Evolutionary conservation across 2,329 filamentous ascomycete genomes (phyloP).

Genomic region (Colletotrichum liriopes): DNA sequence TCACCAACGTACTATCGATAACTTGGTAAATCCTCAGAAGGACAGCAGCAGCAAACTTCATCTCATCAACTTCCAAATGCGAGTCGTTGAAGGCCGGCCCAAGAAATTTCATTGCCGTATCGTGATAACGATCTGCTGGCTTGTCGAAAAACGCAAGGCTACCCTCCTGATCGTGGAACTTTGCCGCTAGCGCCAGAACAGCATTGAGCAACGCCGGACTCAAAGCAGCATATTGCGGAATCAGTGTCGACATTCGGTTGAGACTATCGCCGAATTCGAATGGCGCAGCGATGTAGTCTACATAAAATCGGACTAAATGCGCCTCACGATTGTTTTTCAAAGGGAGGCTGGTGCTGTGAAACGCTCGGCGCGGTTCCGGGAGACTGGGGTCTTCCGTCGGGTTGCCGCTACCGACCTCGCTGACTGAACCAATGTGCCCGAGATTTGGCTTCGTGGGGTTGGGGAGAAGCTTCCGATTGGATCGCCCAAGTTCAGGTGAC

Average conservation of each 20-base stretch:
- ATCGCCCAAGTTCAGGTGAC: neutral
- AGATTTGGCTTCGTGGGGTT: neutral
- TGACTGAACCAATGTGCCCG: constrained; percentile 10
- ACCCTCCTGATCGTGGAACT: neutral
- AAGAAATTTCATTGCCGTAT: neutral
- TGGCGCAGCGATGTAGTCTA: constrained; percentile 8
- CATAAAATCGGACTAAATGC: constrained; percentile 7
- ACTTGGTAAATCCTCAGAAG: constrained; percentile 16
- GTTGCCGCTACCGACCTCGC: constrained; percentile 23
- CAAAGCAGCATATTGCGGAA: constrained; percentile 14
- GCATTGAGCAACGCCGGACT: constrained; percentile 22
- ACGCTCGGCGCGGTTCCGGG: constrained; percentile 16
- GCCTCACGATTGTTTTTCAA: constrained; percentile 24
- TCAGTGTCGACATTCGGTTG: constrained; percentile 5
- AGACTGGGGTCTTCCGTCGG: constrained; percentile 17
- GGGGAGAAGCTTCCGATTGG: neutral
- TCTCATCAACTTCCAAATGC: constrained; percentile 1
- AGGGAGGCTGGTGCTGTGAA: constrained; percentile 6
- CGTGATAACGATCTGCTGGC: constrained; percentile 18
- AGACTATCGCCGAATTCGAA: constrained; percentile 25
- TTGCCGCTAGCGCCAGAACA: constrained; percentile 17
- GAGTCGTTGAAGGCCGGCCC: neutral
- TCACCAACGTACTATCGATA: neutral
- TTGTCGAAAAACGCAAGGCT: constrained; percentile 24
- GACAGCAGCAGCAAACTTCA: constrained; percentile 12